Evolutionary conservation across 495 filamentous ascomycete species (phyloP), one percentile per base, ranked within the genome.

Genomic region (Cenococcum geophilum): DNA sequence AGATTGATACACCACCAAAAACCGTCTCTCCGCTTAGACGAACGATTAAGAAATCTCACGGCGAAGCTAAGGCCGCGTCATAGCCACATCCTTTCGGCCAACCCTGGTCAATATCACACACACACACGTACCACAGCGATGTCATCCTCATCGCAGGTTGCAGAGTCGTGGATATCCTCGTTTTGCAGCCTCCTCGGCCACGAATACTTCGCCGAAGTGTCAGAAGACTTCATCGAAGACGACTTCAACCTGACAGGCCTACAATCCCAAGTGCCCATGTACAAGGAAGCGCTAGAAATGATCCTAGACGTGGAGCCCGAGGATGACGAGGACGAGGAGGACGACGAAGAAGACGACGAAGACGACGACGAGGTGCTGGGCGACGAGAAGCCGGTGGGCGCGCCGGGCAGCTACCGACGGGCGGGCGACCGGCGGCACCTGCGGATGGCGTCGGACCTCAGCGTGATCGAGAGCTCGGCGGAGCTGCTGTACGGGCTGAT

Each of bases 201-300:
- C 72, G 93, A 98, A 72, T 98, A 97, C 76, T 98, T 98, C 72
- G 95, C 95, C 54, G 93, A 98, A 74, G 92, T 98, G 45, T 91
- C 89, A 21, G 93, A 98, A 76, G 93, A 98, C 62, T 98, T 98
- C 72, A 97, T 98, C 68, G 93, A 98, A 74, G 93, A 98, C 84
- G 93, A 98, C 72, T 98, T 98, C 78, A 98, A 98, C 76, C 80
- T 98, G 57, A 98, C 93, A 4, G 93, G 93, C 22, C 80, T 98
- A 62, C 89, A 95, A 75, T 88, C 83, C 36, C 91, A 97, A 76
- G 93, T 98, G 54, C 89, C 91, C 58, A 97, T 96, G 92, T 98
- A 98, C 72, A 98, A 97, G 74, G 93, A 98, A 76, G 93, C 93
- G 0, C 71, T 86, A 57, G 83, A 98, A 81, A 97, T 98, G 93